Base-by-base conservation (phyloP, 148 eudicot genomes). In the Linanthus parryae region DNA sequence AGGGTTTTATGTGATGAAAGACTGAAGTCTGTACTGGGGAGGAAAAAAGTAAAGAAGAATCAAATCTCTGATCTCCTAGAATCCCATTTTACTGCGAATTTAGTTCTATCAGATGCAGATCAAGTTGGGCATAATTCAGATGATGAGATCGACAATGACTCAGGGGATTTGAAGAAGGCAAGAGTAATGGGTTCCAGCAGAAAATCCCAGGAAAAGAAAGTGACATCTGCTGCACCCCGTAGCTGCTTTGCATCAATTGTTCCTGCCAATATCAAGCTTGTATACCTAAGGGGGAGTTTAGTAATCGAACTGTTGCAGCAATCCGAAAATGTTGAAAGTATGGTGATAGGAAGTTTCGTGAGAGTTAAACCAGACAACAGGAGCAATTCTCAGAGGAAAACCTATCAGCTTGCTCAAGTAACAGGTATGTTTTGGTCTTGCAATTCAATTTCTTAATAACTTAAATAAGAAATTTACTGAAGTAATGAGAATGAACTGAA, bases 171-270 rank as follows among this genome's bases (percentile, higher is more conserved):
- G 30, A 9, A 23, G n/a, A 52, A 52, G 14, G 16, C 7, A 19
- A 40, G 23, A 36, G 23, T 22, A 14, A 11, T 17, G 3, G 27
- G 56, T 9, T 0, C 13, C 2, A 5, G 26, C 35, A 52, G 21
- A 35, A 52, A 20, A 33, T 0, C 55, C 12, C 14, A 52, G 28
- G 14, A 36, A 17, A 36, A 21, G 28, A 42, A 52, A 18, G 30
- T 34, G 41, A 43, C 35, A 7, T 4, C 20, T 22, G 43, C 19
- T 38, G 29, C 43, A 34, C 29, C 44, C 18, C 27, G 3, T 5
- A 52, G 43, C 30, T 31, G 56, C n/a, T 52, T 52, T n/a, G 56
- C 56, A 18, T 35, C 56, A 1, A 23, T 52, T 36, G 21, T 52
- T 36, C 18, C 43, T 0, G 55, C 30, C 20, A 52, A 52, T 34